Evolutionary conservation across 2,329 filamentous ascomycete genomes (phyloP), one percentile per base, ranked within the genome.

Genomic region (Helminthosporium solani): DNA sequence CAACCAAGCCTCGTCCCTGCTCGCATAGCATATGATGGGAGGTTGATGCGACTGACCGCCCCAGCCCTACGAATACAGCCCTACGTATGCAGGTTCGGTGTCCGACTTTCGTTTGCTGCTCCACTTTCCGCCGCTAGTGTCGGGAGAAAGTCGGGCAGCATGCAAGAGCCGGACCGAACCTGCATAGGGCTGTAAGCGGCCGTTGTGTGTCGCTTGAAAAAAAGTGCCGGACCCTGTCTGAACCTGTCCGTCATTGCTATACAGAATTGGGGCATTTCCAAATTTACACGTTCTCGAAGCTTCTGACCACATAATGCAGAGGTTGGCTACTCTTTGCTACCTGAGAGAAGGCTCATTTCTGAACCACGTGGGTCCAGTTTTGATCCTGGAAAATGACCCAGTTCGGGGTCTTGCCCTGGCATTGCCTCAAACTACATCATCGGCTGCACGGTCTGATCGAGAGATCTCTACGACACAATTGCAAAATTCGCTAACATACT

Each of bases 351-450:
- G 34, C 2, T 44, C 21, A 30, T 44, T 44, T 44, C 33, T 44
- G 20, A 44, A 38, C 42, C 16, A 38, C 23, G 16, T 16, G 16
- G 42, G 40, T 30, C 34, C 16, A 44, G 34, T 20, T 44, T 38
- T 38, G 20, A 33, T 44, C 27, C 42, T 44, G 31, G 42, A 37
- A 31, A 38, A 44, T 44, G 16, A 38, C 21, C 42, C 16, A 44
- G 34, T 44, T 44, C 20, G 20, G 42, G 34, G 42, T 2, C 25
- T 38, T 37, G 7, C 5, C 16, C 21, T 38, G 25, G 42, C 31
- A 38, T 44, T 44, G 19, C 42, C 23, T 44, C 19, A 30, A 44
- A 38, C 42, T 44, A 38, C 16, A 44, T 44, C 31, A 44, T 44
- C n/a, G 20, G 16, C 42, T 44, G 31, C 21, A 38, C 12, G 6